Conservation (phyloP, 768 basidiomycete genomes). For the Lenzites betulinus region DNA sequence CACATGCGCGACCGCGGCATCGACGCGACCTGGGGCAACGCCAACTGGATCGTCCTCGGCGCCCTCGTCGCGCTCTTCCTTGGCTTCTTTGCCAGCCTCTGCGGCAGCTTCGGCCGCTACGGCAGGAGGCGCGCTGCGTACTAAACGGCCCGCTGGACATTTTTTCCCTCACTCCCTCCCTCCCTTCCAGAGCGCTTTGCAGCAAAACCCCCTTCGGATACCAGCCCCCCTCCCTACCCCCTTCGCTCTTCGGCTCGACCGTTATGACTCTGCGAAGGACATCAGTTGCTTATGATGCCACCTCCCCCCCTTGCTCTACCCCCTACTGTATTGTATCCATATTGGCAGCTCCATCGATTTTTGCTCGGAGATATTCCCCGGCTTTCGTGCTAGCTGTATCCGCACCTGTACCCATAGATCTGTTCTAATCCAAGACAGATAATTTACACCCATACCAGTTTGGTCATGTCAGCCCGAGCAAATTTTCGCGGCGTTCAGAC, state of each 20-base stretch:
- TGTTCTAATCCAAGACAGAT: background rate
- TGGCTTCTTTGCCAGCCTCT: constrained; percentile 64
- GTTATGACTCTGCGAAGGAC: background rate
- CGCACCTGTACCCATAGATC: background rate
- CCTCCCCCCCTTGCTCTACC: background rate
- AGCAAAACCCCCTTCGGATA: constrained; percentile 1
- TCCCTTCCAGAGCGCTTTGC: background rate
- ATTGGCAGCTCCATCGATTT: background rate
- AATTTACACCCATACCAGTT: too few relatives aligned
- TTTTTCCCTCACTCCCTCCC: background rate
- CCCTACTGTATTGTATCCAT: constrained; percentile 6
- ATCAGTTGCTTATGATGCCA: constrained; percentile 4
- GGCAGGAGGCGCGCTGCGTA: constrained; percentile 34
- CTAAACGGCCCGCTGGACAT: background rate
- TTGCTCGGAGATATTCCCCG: background rate
- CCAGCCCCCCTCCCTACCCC: background rate
- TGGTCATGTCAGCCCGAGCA: too few relatives aligned
- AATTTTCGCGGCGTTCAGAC: too few relatives aligned
- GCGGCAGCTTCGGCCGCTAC: constrained; percentile 71
- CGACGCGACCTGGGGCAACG: constrained; percentile 69
- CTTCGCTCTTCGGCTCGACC: background rate
- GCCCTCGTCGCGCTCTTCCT: constrained; percentile 68
- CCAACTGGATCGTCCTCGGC: constrained; percentile 80
- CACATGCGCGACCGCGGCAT: constrained; percentile 52
- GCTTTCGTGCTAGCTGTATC: background rate